Conservation (phyloP, 805 yeast species). For the Pichia manshurica region DNA sequence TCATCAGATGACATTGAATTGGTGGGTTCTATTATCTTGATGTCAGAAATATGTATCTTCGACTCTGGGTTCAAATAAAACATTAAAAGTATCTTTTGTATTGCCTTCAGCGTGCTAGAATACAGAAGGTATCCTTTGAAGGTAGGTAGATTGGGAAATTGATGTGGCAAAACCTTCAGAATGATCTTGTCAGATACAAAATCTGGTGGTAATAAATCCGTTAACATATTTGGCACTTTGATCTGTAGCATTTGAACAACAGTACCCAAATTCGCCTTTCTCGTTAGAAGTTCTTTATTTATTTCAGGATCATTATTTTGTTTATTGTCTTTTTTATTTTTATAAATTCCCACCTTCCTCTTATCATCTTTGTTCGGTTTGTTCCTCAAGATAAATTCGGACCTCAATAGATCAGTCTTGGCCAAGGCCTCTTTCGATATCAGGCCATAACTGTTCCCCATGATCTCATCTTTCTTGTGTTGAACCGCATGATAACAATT, state of each 20-base stretch:
- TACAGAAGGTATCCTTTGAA: constrained; percentile 53
- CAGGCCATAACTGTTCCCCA: too few relatives aligned
- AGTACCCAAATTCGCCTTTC: constrained; percentile 49
- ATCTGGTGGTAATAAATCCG: constrained; percentile 38
- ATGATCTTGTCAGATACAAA: constrained; percentile 41
- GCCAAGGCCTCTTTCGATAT: too few relatives aligned
- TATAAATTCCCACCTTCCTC: too few relatives aligned
- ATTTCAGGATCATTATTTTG: constrained; percentile 1
- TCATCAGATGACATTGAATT: constrained; percentile 23
- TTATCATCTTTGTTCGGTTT: too few relatives aligned
- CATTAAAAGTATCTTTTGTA: constrained; percentile 49
- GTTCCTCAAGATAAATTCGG: too few relatives aligned
- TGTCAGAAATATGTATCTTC: constrained; percentile 46
- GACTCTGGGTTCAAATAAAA: constrained; percentile 49
- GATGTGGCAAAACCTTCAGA: constrained; percentile 52
- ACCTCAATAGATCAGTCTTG: too few relatives aligned
- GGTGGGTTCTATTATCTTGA: constrained; percentile 30
- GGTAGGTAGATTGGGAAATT: constrained; percentile 48
- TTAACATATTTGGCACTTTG: constrained; percentile 47
- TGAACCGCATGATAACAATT: too few relatives aligned
- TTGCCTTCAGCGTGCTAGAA: constrained; percentile 49
- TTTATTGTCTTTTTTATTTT: neutral
- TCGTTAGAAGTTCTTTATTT: constrained; percentile 22
- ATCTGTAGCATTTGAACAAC: constrained; percentile 43
- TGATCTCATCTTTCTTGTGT: too few relatives aligned